These are phyloP conservation scores for Picochlorum sp. DNA, from an alignment of 139 green algal genomes.

Conservation along the genomic window DNA sequence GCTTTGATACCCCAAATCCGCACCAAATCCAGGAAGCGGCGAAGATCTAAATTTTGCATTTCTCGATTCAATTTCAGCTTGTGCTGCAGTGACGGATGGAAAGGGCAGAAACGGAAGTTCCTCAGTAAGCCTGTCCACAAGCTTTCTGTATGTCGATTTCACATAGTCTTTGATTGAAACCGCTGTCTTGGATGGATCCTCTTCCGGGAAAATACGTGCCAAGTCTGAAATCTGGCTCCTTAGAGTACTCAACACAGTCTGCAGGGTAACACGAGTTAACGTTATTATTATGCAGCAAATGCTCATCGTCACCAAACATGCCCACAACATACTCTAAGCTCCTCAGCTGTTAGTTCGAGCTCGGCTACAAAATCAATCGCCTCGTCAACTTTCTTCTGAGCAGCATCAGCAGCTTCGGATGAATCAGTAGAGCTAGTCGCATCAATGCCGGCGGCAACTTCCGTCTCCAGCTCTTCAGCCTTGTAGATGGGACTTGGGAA, in stretches of 20 bases:
- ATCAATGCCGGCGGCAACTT: neutral
- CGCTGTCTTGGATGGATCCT: neutral
- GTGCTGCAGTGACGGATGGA: conserved; percentile 26
- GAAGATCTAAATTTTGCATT: conserved; percentile 37
- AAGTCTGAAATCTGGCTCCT: conserved; percentile 18
- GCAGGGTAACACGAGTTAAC: conserved; percentile 29
- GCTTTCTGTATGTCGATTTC: neutral
- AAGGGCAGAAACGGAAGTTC: conserved; percentile 51
- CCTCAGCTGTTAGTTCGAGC: conserved; percentile 70
- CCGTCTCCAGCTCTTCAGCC: neutral
- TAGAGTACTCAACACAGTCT: conserved; percentile 22
- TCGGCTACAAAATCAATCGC: conserved; percentile 64
- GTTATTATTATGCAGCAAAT: conserved; percentile 3
- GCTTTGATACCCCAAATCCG: neutral
- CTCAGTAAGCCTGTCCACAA: conserved; percentile 17
- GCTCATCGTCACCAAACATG: neutral
- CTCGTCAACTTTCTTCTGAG: conserved; percentile 14
- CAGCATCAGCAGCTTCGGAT: neutral
- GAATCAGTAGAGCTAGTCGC: neutral
- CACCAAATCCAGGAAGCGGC: neutral
- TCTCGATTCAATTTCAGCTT: conserved; percentile 47
- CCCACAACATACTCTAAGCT: conserved; percentile 48
- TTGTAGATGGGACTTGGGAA: conserved; percentile 43
- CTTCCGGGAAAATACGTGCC: conserved; percentile 16
- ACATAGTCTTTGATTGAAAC: neutral